A percentile compares a stretch with the other conserved stretches of the same genome.
These are phyloP conservation scores for Saccharomycopsis sp. DNA, from an alignment of 805 yeast species.

Conservation along the genomic window DNA sequence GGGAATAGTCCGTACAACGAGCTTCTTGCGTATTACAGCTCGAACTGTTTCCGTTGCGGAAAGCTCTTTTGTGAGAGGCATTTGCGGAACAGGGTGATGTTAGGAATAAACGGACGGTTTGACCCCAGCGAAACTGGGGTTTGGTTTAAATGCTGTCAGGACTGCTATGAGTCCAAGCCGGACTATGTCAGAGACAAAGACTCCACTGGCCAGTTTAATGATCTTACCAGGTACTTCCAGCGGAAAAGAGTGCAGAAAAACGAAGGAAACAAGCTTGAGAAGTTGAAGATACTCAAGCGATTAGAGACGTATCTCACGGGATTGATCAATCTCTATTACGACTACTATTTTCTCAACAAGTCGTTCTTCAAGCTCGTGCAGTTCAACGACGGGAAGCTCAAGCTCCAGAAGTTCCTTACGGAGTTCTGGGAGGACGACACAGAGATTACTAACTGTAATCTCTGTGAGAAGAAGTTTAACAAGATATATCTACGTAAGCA, in stretches of 20 bases:
- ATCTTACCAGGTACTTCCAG: conserved; percentile 40
- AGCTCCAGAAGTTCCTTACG: conserved; percentile 25
- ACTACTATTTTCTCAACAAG: conserved; percentile 23
- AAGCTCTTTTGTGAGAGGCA: conserved; percentile 60
- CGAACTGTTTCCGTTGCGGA: conserved; percentile 45
- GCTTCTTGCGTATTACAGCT: background rate
- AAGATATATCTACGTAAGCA: conserved; percentile 56
- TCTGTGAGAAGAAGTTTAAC: conserved; percentile 54
- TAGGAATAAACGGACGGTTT: conserved; percentile 42
- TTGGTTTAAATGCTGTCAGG: conserved; percentile 67
- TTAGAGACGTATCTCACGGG: conserved; percentile 39
- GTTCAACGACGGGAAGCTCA: conserved; percentile 29
- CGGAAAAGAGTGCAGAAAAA: conserved; percentile 35
- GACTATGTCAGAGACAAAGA: conserved; percentile 36
- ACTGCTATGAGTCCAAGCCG: conserved; percentile 51
- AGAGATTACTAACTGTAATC: conserved; percentile 45
- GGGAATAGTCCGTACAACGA: background rate
- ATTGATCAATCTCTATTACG: conserved; percentile 25
- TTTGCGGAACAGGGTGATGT: conserved; percentile 45
- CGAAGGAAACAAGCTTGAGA: conserved; percentile 46
- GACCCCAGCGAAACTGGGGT: conserved; percentile 41
- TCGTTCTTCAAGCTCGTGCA: conserved; percentile 24
- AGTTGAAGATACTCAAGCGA: conserved; percentile 56
- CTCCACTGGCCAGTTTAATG: conserved; percentile 36
- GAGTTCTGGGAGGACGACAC: conserved; percentile 63